Base-by-base conservation (phyloP, 495 filamentous ascomycete species). In the Articulospora tetracladia region DNA sequence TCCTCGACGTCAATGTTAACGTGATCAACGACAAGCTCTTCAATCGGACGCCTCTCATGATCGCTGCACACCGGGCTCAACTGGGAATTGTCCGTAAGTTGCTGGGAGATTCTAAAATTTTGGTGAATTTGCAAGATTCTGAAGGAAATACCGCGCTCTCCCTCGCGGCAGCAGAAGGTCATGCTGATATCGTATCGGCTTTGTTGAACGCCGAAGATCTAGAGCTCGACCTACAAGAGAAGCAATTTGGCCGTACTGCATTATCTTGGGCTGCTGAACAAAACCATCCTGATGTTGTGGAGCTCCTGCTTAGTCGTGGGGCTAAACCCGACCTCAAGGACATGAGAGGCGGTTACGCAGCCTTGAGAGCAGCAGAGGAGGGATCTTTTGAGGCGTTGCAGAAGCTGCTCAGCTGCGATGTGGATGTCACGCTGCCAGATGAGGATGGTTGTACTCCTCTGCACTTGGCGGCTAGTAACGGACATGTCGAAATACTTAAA, bases 41-140 rank as follows among this genome's bases (percentile, higher is more conserved):
- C 2, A 41, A 61, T 13, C 59, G 41, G 46, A 62, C 67, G n/a
- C 51, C 64, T 19, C 55, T 69, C 25, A 64, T 69, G 61, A 24
- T 60, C n/a, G 58, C 64, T 24, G 56, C 58, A 1, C 22, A 34
- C 0, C 12, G 20, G 25, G 58, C 53, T 2, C 41, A 58, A 32
- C 0, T 34, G 28, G 53, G 57, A 0, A 65, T 63, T 23, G 53
- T 64, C 3, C 22, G 32, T 24, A 36, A 51, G 2, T 19, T 67
- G 23, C 48, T 67, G 10, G 30, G 46, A 30, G 57, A 67, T 51
- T 44, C 51, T 24, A 2, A 52, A 56, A 20, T 44, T 19, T 13
- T 56, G 17, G 26, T 67, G 17, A 67, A 67, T 20, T 22, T 57
- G 10, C 28, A 55, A 48, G 65, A 67, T 19, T 34, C 41, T 1